Conservation (phyloP, 176 grass and related monocot genomes). For the Aegilops umbellulata region DNA sequence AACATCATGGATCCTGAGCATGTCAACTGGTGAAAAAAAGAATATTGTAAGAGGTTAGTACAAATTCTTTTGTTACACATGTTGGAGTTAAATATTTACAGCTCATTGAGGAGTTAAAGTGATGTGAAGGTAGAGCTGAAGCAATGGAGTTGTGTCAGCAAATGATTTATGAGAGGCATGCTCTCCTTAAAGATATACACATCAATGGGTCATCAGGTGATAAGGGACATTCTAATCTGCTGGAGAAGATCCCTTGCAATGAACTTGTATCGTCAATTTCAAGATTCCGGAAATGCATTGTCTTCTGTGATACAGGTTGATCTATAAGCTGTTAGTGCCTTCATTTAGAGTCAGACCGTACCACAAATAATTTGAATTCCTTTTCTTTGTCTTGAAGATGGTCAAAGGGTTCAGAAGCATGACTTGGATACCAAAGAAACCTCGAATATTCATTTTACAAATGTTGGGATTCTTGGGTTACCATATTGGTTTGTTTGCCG, state of each 20-base stretch:
- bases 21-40: slow-evolving; percentile 55
- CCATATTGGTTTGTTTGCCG: slow-evolving; percentile 72
- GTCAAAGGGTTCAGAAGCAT: slow-evolving; percentile 69
- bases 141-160: slow-evolving; percentile 52
- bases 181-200: slow-evolving; percentile 55
- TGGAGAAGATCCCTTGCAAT: slow-evolving; percentile 37
- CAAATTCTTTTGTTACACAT: slow-evolving; percentile 21
- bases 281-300: slow-evolving; percentile 56
- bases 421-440: slow-evolving; percentile 48
- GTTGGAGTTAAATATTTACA: neutral
- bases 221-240: slow-evolving; percentile 22
- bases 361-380: neutral
- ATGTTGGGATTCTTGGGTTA: slow-evolving; percentile 70
- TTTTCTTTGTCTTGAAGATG: slow-evolving; percentile 49
- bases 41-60: slow-evolving; percentile 55
- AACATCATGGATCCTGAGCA: slow-evolving; percentile 60
- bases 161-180: slow-evolving; percentile 51
- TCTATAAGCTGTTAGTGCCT: slow-evolving; percentile 28
- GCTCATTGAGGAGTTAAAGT: slow-evolving; percentile 39
- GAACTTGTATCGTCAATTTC: slow-evolving; percentile 70
- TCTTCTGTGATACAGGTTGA: slow-evolving; percentile 79
- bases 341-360: neutral
- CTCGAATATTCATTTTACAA: slow-evolving; percentile 63
- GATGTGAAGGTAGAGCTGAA: slow-evolving; percentile 55
- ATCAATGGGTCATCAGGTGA: slow-evolving; percentile 32